These are phyloP conservation scores for Discostella pseudostelligera DNA, from an alignment of 108 stramenopile species.

Conservation along the genomic window DNA sequence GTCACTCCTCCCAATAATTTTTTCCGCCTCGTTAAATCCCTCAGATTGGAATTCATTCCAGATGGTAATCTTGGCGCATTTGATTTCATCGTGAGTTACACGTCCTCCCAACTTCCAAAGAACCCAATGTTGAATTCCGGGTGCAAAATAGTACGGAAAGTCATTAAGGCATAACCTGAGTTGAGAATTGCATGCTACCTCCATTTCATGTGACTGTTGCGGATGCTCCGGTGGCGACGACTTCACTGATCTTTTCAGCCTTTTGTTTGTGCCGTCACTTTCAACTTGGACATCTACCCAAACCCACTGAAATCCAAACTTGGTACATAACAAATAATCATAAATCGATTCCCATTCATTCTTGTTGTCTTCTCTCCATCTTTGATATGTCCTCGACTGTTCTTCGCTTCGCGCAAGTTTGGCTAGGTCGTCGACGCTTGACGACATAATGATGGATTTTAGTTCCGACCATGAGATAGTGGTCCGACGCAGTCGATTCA, in stretches of 20 bases:
- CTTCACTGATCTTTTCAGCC: slow-evolving; percentile 20
- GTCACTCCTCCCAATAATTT: not conserved
- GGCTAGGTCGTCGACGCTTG: slow-evolving; percentile 27
- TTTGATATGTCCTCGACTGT: slow-evolving; percentile 51
- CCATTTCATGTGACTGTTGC: slow-evolving; percentile 1
- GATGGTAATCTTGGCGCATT: slow-evolving; percentile 28
- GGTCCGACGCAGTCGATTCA: slow-evolving; percentile 14
- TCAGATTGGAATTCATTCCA: slow-evolving; percentile 12
- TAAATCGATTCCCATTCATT: slow-evolving; percentile 57
- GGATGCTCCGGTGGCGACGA: slow-evolving; percentile 26
- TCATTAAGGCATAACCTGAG: slow-evolving; percentile 36
- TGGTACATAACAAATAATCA: slow-evolving; percentile 66
- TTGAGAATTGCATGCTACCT: slow-evolving; percentile 4
- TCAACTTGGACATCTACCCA: not conserved
- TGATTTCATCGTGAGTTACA: slow-evolving; percentile 31
- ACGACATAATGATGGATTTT: slow-evolving; percentile 26
- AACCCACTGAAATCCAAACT: slow-evolving; percentile 59
- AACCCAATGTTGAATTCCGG: slow-evolving; percentile 46
- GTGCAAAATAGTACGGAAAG: slow-evolving; percentile 44
- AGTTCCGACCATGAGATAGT: slow-evolving; percentile 35
- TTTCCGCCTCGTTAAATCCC: not conserved
- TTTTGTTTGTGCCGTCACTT: not conserved
- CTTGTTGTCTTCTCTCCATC: slow-evolving; percentile 41
- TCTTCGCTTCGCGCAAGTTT: slow-evolving; percentile 57
- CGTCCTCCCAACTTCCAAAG: slow-evolving; percentile 47